Percentiles rank a stretch among this genome's conserved stretches.
phyloP scores from a whole-genome alignment of 2,329 filamentous ascomycete genomes.

The Penicillium sp. region DNA sequence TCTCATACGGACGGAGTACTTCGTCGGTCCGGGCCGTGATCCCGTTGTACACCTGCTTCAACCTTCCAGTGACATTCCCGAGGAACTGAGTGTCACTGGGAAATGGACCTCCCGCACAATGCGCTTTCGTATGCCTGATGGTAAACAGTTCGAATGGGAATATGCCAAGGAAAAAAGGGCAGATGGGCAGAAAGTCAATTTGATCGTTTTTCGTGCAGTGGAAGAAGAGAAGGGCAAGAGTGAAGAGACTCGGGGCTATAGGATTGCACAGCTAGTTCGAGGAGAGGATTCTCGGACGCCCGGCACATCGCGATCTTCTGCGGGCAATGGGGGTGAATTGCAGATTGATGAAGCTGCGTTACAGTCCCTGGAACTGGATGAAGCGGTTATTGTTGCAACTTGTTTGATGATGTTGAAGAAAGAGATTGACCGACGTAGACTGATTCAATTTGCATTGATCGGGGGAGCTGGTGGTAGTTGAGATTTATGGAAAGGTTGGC shows the following conservation, averaged over 20 bases:
- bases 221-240: neutral
- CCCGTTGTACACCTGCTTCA: slow-evolving; percentile 40
- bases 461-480: slow-evolving; percentile 7
- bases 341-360: slow-evolving; percentile 44
- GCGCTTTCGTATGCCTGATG: slow-evolving; percentile 42
- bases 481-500: neutral
- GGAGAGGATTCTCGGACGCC: slow-evolving; percentile 35
- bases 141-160: slow-evolving; percentile 47
- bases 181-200: slow-evolving; percentile 20
- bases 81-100: slow-evolving; percentile 28
- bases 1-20: slow-evolving; percentile 49
- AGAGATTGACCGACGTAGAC: slow-evolving; percentile 52
- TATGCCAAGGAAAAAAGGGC: slow-evolving; percentile 43
- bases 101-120: slow-evolving; percentile 43
- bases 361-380: slow-evolving; percentile 26
- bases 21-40: slow-evolving; percentile 47
- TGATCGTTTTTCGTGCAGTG: slow-evolving; percentile 22
- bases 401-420: slow-evolving; percentile 57
- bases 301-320: slow-evolving; percentile 30
- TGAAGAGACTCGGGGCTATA: slow-evolving; percentile 10
- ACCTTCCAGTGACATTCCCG: slow-evolving; percentile 14
- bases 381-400: slow-evolving; percentile 49
- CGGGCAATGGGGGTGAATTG: slow-evolving; percentile 41
- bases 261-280: slow-evolving; percentile 35
- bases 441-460: slow-evolving; percentile 45